Evolutionary conservation across 1,139 yeast genomes (phyloP).

Genomic region (Suhomyces atakaporum): DNA sequence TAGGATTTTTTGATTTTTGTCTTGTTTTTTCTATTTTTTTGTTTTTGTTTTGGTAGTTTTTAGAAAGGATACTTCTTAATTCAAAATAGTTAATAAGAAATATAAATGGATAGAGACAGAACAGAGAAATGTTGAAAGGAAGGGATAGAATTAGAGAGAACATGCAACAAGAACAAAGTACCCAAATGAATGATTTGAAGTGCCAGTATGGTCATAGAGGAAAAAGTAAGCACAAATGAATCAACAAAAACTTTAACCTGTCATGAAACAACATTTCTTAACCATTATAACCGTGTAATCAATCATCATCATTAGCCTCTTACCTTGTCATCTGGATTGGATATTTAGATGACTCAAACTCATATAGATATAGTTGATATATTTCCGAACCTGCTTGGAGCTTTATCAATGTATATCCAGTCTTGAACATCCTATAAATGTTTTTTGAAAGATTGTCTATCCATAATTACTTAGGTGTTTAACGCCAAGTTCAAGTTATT

Average conservation of each 20-base stretch:
- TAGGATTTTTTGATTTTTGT: slow-evolving; percentile 2
- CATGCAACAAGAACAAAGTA: slow-evolving; percentile 3
- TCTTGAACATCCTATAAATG: slow-evolving; percentile 3
- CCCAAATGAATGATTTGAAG: slow-evolving; percentile 4
- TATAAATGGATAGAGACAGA: slow-evolving; percentile 3
- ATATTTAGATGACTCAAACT: not conserved
- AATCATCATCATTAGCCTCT: slow-evolving; percentile 12
- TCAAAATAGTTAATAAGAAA: slow-evolving; percentile 10
- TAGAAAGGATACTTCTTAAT: slow-evolving; percentile 10
- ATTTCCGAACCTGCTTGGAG: slow-evolving; percentile 6
- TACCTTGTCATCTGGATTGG: slow-evolving; percentile 4
- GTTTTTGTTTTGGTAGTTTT: no score
- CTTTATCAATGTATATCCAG: not conserved
- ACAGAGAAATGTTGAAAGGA: not conserved
- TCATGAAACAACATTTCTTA: slow-evolving; percentile 7
- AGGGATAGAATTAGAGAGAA: slow-evolving; percentile 3
- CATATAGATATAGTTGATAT: slow-evolving; percentile 4
- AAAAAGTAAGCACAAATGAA: slow-evolving; percentile 3
- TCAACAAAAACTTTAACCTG: slow-evolving; percentile 5
- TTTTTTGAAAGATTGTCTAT: not conserved
- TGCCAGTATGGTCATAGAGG: slow-evolving; percentile 5
- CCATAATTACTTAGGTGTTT: slow-evolving; percentile 13
- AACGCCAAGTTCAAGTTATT: slow-evolving; percentile 17
- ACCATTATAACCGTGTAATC: slow-evolving; percentile 7
- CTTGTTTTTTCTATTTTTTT: slow-evolving; percentile 6